Conservation (phyloP, 495 filamentous ascomycete species). For the Ramalina peruviana region DNA sequence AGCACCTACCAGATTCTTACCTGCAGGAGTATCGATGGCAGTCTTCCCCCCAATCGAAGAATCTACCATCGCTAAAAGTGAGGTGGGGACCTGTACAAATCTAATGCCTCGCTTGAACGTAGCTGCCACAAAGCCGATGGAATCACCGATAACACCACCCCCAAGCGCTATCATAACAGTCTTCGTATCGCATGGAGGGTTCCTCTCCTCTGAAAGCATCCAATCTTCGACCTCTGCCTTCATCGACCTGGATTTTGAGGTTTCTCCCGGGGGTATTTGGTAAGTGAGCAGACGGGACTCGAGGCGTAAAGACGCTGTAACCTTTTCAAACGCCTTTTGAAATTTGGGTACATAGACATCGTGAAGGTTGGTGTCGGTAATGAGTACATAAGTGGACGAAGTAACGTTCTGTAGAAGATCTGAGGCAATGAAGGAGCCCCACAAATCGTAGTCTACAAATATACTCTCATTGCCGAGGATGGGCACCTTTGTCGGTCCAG, state of each 20-base stretch:
- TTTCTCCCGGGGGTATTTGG: constrained; percentile 79
- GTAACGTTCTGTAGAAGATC: constrained; percentile 66
- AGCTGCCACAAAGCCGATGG: constrained; percentile 92
- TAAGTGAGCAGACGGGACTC: constrained; percentile 66
- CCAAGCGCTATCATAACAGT: constrained; percentile 90
- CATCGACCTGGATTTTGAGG: constrained; percentile 80
- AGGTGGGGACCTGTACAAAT: constrained; percentile 93
- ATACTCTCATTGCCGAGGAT: constrained; percentile 61
- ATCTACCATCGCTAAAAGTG: constrained; percentile 92
- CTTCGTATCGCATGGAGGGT: constrained; percentile 69
- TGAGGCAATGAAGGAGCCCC: constrained; percentile 63
- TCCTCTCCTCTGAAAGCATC: constrained; percentile 67
- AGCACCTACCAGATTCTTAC: constrained; percentile 90
- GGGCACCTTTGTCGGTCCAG: constrained; percentile 26
- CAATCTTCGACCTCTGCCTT: constrained; percentile 96
- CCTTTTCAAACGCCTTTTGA: constrained; percentile 49
- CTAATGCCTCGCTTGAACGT: constrained; percentile 97
- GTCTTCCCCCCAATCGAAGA: constrained; percentile 98
- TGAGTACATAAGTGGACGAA: constrained; percentile 86
- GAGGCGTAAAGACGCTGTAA: constrained; percentile 15
- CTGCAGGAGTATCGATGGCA: constrained; percentile 90
- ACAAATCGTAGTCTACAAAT: constrained; percentile 82
- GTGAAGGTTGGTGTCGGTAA: constrained; percentile 88
- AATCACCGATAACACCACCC: constrained; percentile 95
- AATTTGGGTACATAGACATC: constrained; percentile 68